Percentiles rank a stretch among this genome's conserved stretches.
Conservation (phyloP, 179 eudicot species). For the Pouteria campechiana region DNA sequence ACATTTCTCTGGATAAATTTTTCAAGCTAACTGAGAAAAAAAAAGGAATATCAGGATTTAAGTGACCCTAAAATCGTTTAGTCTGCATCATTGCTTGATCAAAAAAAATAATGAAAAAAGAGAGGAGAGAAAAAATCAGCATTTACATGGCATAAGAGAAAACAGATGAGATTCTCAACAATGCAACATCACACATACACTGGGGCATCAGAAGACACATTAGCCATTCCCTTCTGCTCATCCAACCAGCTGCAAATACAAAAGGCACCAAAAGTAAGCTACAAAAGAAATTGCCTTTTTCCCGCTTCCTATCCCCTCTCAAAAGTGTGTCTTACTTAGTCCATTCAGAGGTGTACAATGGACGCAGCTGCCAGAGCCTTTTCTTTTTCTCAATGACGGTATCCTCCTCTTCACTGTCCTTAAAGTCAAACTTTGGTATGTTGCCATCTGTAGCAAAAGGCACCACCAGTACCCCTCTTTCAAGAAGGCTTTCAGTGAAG, state of each 20-base stretch:
- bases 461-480: conserved; percentile 83
- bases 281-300: background rate
- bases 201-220: conserved; percentile 77
- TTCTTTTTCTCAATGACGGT: conserved; percentile 37
- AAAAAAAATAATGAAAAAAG: no score
- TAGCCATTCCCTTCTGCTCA: conserved; percentile 83
- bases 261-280: background rate
- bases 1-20: no score
- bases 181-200: conserved; percentile 47
- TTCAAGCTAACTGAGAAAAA: no score
- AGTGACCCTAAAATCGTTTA: no score
- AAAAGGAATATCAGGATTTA: no score
- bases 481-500: conserved; percentile 56
- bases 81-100: no score
- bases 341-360: conserved; percentile 59
- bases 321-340: conserved; percentile 37
- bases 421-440: conserved; percentile 49
- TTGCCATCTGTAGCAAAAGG: conserved; percentile 66
- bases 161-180: background rate
- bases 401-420: conserved; percentile 42
- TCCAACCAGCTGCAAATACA: conserved; percentile 59
- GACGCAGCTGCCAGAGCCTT: conserved; percentile 81
- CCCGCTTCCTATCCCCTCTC: no score
- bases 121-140: no score
- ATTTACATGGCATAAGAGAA: background rate